These are phyloP conservation scores for Pseudomonodictys pantanalensis DNA, from an alignment of 495 filamentous ascomycete genomes.

Conservation along the genomic window DNA sequence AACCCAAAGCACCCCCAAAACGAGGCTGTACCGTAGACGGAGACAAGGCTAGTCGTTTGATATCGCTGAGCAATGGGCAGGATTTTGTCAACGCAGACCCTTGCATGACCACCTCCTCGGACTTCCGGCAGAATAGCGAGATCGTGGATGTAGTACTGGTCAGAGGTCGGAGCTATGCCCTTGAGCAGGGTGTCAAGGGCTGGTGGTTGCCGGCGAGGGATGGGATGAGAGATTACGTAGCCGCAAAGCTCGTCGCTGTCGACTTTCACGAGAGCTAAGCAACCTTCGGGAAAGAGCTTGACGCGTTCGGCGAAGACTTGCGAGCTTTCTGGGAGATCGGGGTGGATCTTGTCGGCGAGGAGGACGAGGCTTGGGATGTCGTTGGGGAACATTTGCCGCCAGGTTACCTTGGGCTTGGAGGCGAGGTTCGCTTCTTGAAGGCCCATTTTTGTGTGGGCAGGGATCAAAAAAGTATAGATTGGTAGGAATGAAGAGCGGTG, in stretches of 20 bases:
- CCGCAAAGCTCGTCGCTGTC: slow-evolving; percentile 1
- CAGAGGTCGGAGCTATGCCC: neutral
- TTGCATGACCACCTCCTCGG: neutral
- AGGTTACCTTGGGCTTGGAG: slow-evolving; percentile 3
- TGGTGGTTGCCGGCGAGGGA: slow-evolving; percentile 7
- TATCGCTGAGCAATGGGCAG: neutral
- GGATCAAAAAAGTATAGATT: no score
- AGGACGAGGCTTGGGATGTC: slow-evolving; percentile 1
- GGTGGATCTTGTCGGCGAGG: slow-evolving; percentile 7
- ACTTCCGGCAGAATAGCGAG: slow-evolving; percentile 6
- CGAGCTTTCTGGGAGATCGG: slow-evolving; percentile 10
- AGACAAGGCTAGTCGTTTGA: neutral
- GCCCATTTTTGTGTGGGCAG: no score
- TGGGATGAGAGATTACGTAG: slow-evolving; percentile 18
- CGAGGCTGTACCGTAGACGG: slow-evolving; percentile 3
- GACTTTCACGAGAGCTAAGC: slow-evolving; percentile 3
- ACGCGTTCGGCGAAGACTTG: slow-evolving; percentile 20
- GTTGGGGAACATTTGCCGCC: slow-evolving; percentile 1
- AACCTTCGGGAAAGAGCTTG: slow-evolving; percentile 13
- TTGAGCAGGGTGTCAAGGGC: slow-evolving; percentile 1
- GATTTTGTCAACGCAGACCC: neutral
- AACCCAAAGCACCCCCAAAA: slow-evolving; percentile 17
- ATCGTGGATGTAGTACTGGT: slow-evolving; percentile 19
- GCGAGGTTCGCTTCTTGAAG: no score
- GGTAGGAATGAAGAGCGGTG: no score